phyloP scores from a whole-genome alignment of 495 filamentous ascomycete genomes.

The Haplographium delicatum region DNA sequence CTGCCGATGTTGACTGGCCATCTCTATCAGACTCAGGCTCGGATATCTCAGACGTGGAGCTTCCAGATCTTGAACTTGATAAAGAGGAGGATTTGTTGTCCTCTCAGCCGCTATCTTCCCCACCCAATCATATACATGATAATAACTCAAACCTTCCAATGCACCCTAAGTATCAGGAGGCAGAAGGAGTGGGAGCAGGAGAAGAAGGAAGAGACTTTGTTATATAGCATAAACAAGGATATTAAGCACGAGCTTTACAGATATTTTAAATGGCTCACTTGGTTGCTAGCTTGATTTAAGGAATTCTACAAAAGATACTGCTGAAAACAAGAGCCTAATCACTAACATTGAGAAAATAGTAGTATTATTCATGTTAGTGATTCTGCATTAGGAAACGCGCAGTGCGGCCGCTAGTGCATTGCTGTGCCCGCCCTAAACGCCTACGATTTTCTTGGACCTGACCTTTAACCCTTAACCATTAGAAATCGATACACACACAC shows the following conservation, averaged over 20 bases:
- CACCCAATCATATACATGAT: background rate
- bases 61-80: no score
- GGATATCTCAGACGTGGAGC: background rate
- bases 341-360: no score
- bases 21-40: background rate
- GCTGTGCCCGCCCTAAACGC: no score
- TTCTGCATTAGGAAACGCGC: no score
- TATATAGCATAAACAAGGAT: slow-evolving; percentile 3
- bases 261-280: background rate
- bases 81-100: slow-evolving; percentile 3
- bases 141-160: background rate
- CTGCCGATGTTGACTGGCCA: slow-evolving; percentile 7
- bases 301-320: slow-evolving; percentile 4
- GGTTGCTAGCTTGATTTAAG: slow-evolving; percentile 1
- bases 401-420: no score
- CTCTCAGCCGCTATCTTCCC: background rate
- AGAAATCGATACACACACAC: no score
- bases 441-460: no score
- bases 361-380: no score
- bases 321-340: no score
- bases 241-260: slow-evolving; percentile 1
- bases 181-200: slow-evolving; percentile 4
- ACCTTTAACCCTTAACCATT: no score
- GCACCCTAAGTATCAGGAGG: slow-evolving; percentile 3
- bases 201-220: background rate